Evolutionary conservation across 208 protist genomes (phyloP), one percentile per base, ranked within the genome.

Genomic region (Spongospora subterranea): DNA sequence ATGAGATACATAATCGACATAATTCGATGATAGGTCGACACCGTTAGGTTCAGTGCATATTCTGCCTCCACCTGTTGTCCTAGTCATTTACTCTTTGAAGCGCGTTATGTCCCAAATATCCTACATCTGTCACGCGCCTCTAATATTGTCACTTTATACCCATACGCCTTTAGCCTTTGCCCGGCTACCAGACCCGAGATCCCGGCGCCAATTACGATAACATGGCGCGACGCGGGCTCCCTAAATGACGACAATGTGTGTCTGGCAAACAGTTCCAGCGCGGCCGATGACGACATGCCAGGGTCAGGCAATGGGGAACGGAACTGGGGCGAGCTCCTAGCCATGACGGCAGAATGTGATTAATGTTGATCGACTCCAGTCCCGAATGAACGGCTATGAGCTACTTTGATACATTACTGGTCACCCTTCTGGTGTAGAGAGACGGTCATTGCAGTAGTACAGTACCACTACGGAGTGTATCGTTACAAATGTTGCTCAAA

Each of bases 141-240:
- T 13, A 82, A 13, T 6, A 82, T 43, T 20, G 17, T 13, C 17
- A 82, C 71, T 6, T n/a, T 13, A n/a, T 82, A 43, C 6, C n/a
- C 17, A 6, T 40, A n/a, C 71, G 71, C 6, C n/a, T 17, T 6
- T 43, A 82, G 71, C 6, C 71, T 6, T 6, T n/a, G 71, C 17
- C 17, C 71, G n/a, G 35, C n/a, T 6, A 35, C 71, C 71, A 82
- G n/a, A 20, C 71, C 71, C 17, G 71, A 6, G 35, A 82, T 82
- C 35, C 71, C 71, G 71, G 71, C 71, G 35, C 71, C 71, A n/a
- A 82, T 82, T n/a, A 82, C 71, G 35, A 82, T n/a, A 13, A 82
- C n/a, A 6, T 29, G 50, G 50, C 50, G 50, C 6, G 24, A 6
- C 6, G 50, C 6, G 13, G 50, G 50, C 50, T 60, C 50, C 13